Percentiles rank a stretch among this genome's conserved stretches.
Evolutionary conservation across 768 basidiomycete genomes (phyloP).

Genomic region (Kwoniella dendrophila): DNA sequence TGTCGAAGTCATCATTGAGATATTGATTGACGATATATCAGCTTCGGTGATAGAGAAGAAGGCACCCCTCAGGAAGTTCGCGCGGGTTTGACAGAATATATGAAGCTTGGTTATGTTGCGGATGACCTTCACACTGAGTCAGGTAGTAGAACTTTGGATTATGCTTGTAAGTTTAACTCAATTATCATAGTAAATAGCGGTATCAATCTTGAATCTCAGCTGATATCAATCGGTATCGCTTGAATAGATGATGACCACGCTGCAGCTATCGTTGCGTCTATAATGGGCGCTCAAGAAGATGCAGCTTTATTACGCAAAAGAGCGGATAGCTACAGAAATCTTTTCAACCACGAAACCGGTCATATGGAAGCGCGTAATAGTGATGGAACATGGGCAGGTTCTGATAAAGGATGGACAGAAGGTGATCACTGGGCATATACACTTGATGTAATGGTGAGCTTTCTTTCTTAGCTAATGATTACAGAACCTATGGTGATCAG

Average conservation of each 20-base stretch:
- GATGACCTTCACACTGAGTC: constrained; percentile 77
- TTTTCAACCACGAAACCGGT: constrained; percentile 71
- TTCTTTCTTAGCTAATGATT: not conserved
- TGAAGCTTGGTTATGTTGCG: constrained; percentile 72
- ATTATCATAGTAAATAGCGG: not conserved
- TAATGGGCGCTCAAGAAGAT: constrained; percentile 62
- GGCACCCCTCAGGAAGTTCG: constrained; percentile 64
- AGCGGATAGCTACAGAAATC: constrained; percentile 63
- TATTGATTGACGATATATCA: not conserved
- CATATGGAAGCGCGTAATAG: constrained; percentile 80
- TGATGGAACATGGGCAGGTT: constrained; percentile 57
- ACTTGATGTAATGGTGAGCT: constrained; percentile 63
- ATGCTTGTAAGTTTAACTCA: constrained; percentile 64
- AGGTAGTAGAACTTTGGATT: constrained; percentile 75
- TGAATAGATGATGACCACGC: constrained; percentile 78
- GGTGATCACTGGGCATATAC: constrained; percentile 78
- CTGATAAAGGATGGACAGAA: constrained; percentile 75
- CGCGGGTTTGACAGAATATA: constrained; percentile 74
- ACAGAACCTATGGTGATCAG: too few species aligned
- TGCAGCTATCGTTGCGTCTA: constrained; percentile 65
- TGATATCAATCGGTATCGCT: too few species aligned
- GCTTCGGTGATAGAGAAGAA: constrained; percentile 68
- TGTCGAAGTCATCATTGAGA: not conserved
- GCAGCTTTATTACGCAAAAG: constrained; percentile 64
- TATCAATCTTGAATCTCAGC: not conserved